Percentiles rank a stretch among this genome's conserved stretches.
These are phyloP conservation scores for Stachybotrys chlorohalonatus DNA, from an alignment of 2,329 filamentous ascomycete genomes.

Conservation along the genomic window DNA sequence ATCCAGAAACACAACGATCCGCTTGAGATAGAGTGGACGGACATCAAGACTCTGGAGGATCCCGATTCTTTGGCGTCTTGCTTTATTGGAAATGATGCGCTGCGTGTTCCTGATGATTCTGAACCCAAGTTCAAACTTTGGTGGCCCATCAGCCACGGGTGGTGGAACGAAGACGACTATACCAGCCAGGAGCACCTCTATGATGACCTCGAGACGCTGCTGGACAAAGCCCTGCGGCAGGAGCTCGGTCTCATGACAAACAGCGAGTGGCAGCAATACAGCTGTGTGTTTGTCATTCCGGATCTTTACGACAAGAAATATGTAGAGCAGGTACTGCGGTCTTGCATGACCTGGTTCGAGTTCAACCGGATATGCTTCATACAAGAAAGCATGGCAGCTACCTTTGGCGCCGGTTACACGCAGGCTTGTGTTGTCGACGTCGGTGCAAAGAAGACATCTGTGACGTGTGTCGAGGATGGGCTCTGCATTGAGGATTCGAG, in stretches of 20 bases:
- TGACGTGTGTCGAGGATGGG: slow-evolving; percentile 94
- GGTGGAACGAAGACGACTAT: slow-evolving; percentile 88
- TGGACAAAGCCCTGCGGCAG: slow-evolving; percentile 79
- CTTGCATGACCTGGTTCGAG: slow-evolving; percentile 81
- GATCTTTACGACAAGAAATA: slow-evolving; percentile 95
- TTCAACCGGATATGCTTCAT: slow-evolving; percentile 89
- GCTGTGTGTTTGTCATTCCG: slow-evolving; percentile 93
- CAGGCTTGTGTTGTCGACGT: slow-evolving; percentile 93
- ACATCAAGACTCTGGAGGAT: slow-evolving; percentile 58
- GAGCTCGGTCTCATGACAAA: slow-evolving; percentile 72
- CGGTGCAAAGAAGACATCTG: slow-evolving; percentile 92
- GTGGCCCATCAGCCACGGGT: slow-evolving; percentile 83
- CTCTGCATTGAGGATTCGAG: slow-evolving; percentile 91
- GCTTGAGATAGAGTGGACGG: slow-evolving; percentile 90
- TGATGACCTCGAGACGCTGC: slow-evolving; percentile 77
- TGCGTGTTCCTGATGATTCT: slow-evolving; percentile 83
- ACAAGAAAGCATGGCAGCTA: slow-evolving; percentile 90
- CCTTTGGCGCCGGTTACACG: slow-evolving; percentile 90
- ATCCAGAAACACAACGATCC: slow-evolving; percentile 95
- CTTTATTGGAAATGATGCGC: slow-evolving; percentile 73
- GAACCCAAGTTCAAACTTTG: slow-evolving; percentile 82
- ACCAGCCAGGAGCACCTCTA: slow-evolving; percentile 68
- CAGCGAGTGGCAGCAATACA: slow-evolving; percentile 81
- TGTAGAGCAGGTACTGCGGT: slow-evolving; percentile 74
- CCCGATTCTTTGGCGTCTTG: slow-evolving; percentile 52